Evolutionary conservation across 441 rosid genomes (phyloP), one percentile per base, ranked within the genome.

Genomic region (Adansonia rubrostipa): DNA sequence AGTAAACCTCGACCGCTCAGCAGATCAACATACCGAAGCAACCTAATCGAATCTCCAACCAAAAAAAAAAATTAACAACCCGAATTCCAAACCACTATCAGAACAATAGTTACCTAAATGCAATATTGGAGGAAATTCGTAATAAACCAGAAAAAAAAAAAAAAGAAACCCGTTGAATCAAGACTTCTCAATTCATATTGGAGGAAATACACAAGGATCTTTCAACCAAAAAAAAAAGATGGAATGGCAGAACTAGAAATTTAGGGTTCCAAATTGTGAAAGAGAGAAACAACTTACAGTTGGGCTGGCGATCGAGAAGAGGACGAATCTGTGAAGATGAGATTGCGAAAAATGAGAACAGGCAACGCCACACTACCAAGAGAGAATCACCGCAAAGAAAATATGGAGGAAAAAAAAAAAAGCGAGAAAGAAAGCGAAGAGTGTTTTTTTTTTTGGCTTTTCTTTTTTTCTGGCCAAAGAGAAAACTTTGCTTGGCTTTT

Each of bases 221-320:
- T 61, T 0, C n/a, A 17, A 68, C 79, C 71, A 73, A 80, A 77
- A 28, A 77, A 77, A 71, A 14, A 65, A 68, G 73, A 86, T 82
- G 80, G 77, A 65, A 6, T 71, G 74, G 54, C 58, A 77, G 4
- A 79, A 71, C 71, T 40, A 19, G 61, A 62, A 75, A 84, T 72
- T 78, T 78, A 85, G 82, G 82, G 86, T 75, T 80, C 76, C 69
- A 40, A 76, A 75, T 10, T 51, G 75, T 10, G 47, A 51, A 14
- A 48, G 77, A 77, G 71, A 33, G 51, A 77, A 51, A 42, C 51
- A 54, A 87, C 93, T 80, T 82, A 89, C 93, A 78, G 84, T 74
- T 68, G 56, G 19, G 11, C 10, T 22, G 11, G 6, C 47, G 86
- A 88, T 85, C 84, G 85, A 76, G 50, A 60, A 74, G 78, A 36